phyloP scores from a whole-genome alignment of 345 rosid species.

The Camelina sativa region DNA sequence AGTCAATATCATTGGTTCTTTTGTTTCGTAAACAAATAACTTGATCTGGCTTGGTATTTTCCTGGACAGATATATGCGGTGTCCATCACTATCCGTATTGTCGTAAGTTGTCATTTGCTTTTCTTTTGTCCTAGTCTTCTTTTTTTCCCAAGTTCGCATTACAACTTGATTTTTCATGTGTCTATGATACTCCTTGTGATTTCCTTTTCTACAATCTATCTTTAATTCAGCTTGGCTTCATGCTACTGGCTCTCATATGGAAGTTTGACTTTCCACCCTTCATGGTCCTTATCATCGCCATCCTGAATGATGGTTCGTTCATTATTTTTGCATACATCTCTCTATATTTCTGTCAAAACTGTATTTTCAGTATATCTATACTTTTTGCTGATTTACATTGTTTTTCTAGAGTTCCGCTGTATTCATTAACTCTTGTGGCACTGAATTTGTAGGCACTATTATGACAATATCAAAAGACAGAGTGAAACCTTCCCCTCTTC shows the following conservation, averaged over 20 bases:
- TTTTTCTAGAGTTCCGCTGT: background rate
- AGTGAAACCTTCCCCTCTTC: slow-evolving; percentile 98
- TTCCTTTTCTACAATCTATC: background rate
- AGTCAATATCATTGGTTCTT: background rate
- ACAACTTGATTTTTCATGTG: slow-evolving; percentile 17
- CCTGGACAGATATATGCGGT: slow-evolving; percentile 90
- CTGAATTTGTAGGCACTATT: slow-evolving; percentile 75
- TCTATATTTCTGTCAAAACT: no score
- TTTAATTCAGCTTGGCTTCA: slow-evolving; percentile 82
- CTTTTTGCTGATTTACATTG: background rate
- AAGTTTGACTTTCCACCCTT: slow-evolving; percentile 98
- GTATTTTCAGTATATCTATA: background rate
- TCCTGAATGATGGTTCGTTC: slow-evolving; percentile 89
- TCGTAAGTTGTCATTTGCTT: slow-evolving; percentile 59
- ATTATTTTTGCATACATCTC: no score
- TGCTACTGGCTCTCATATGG: slow-evolving; percentile 97
- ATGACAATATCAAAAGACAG: slow-evolving; percentile 99
- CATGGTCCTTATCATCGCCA: slow-evolving; percentile 99
- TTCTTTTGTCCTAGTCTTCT: background rate
- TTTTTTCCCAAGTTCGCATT: slow-evolving; percentile 1
- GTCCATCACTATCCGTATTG: slow-evolving; percentile 98
- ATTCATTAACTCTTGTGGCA: slow-evolving; percentile 17
- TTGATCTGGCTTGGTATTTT: slow-evolving; percentile 15
- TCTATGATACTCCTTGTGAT: slow-evolving; percentile 17
- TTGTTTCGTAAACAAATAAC: background rate